A percentile compares a stretch with the other conserved stretches of the same genome.
These are phyloP conservation scores for Toxicodendron radicans DNA, from an alignment of 345 rosid species.

Conservation along the genomic window DNA sequence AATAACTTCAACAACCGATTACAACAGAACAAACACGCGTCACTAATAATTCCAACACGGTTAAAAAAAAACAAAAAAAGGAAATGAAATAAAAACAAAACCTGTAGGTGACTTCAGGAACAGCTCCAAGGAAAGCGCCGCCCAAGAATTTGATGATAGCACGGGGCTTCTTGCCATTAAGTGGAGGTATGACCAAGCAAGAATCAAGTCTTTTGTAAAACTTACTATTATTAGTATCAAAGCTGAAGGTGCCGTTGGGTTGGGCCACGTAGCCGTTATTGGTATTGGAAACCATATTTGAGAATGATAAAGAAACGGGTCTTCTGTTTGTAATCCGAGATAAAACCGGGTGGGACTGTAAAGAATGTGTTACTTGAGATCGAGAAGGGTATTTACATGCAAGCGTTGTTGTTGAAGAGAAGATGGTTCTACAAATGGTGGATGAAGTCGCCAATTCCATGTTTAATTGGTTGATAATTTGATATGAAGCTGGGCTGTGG, in stretches of 20 bases:
- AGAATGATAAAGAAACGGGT: background rate
- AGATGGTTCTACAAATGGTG: background rate
- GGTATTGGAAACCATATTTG: slow-evolving; percentile 4
- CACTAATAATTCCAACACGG: background rate
- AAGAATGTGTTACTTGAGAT: background rate
- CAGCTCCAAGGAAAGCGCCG: slow-evolving; percentile 89
- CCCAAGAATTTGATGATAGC: slow-evolving; percentile 85
- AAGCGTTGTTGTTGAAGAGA: background rate
- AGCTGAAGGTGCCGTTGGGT: background rate
- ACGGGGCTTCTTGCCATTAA: slow-evolving; percentile 48
- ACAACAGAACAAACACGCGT: background rate
- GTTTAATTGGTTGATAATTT: background rate
- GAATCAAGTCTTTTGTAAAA: slow-evolving; percentile 52
- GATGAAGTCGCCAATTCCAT: slow-evolving; percentile 12
- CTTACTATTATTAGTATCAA: slow-evolving; percentile 27
- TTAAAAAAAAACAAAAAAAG: background rate
- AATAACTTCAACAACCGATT: slow-evolving; percentile 42
- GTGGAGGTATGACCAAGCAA: slow-evolving; percentile 67
- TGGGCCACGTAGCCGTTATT: slow-evolving; percentile 37
- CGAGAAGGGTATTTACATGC: background rate
- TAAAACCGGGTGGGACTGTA: background rate
- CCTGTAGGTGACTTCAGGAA: slow-evolving; percentile 92
- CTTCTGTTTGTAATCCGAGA: background rate
- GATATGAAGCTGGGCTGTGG: background rate
- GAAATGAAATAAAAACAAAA: slow-evolving; percentile 17